A percentile compares a stretch with the other conserved stretches of the same genome.
These are phyloP conservation scores for Mycena floridula DNA, from an alignment of 768 basidiomycete species.

Conservation along the genomic window DNA sequence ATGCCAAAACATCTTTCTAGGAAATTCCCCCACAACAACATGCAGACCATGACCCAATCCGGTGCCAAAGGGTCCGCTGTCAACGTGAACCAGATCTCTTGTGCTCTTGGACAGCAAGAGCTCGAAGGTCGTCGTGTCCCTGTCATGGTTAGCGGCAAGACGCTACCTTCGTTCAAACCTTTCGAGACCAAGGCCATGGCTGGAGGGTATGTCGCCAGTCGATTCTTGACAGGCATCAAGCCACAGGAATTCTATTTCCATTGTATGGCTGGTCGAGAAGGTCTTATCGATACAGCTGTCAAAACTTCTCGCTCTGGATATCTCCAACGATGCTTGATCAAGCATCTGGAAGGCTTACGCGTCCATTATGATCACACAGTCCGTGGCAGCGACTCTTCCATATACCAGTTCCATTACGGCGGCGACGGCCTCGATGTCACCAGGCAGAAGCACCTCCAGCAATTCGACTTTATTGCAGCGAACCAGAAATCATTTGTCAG, in stretches of 20 bases:
- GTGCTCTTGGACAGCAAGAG: slow-evolving; percentile 94
- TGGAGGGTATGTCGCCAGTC: slow-evolving; percentile 96
- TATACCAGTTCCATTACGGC: slow-evolving; percentile 96
- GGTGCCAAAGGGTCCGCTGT: slow-evolving; percentile 98
- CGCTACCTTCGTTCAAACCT: slow-evolving; percentile 90
- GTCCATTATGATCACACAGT: slow-evolving; percentile 99
- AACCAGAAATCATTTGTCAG: slow-evolving; percentile 79
- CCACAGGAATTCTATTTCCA: slow-evolving; percentile 99
- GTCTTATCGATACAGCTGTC: slow-evolving; percentile 97
- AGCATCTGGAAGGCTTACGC: slow-evolving; percentile 94
- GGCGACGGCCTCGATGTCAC: slow-evolving; percentile 96
- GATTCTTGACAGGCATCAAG: slow-evolving; percentile 96
- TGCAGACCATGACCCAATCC: slow-evolving; percentile 98
- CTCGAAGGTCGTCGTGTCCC: slow-evolving; percentile 98
- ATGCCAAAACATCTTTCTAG: slow-evolving; percentile 85
- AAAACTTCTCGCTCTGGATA: slow-evolving; percentile 99
- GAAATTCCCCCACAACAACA: slow-evolving; percentile 96
- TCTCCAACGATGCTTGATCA: slow-evolving; percentile 95
- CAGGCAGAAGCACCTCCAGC: slow-evolving; percentile 89
- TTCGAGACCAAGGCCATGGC: slow-evolving; percentile 99
- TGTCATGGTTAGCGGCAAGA: slow-evolving; percentile 98
- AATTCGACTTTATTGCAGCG: slow-evolving; percentile 90
- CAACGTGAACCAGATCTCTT: slow-evolving; percentile 98
- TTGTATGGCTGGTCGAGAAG: slow-evolving; percentile 99
- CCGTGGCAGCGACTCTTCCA: slow-evolving; percentile 86